Evolutionary conservation across 139 green algal genomes (phyloP).

Genomic region (Tetraselmis chui): DNA sequence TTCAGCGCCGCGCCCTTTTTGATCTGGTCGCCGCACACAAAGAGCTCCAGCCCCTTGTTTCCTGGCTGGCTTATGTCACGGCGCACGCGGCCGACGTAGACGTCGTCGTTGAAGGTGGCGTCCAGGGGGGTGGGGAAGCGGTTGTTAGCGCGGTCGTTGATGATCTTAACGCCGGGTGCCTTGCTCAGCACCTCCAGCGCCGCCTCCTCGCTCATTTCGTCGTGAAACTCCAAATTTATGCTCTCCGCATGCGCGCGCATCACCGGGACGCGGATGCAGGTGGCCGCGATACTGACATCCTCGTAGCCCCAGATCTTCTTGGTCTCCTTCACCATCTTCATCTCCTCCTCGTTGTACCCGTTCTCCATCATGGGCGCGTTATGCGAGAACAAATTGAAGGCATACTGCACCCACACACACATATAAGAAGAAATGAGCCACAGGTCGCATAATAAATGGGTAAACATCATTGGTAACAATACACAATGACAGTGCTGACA

Average conservation of each 20-base stretch:
- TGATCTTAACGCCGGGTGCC: conserved; percentile 80
- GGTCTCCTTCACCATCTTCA: conserved; percentile 98
- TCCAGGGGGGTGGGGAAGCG: conserved; percentile 91
- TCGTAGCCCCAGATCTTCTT: conserved; percentile 87
- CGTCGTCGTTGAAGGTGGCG: conserved; percentile 81
- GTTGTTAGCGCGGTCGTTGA: conserved; percentile 88
- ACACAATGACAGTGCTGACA: too few relatives aligned
- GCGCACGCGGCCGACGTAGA: conserved; percentile 86
- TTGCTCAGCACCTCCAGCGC: conserved; percentile 63
- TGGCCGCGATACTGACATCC: conserved; percentile 78
- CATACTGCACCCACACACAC: too few relatives aligned
- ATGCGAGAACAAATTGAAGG: conserved; percentile 99
- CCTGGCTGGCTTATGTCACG: conserved; percentile 85
- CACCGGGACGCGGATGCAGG: conserved; percentile 96
- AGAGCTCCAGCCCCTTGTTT: conserved; percentile 85
- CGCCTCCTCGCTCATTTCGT: conserved; percentile 52
- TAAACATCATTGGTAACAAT: too few relatives aligned
- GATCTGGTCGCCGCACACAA: conserved; percentile 98
- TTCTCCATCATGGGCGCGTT: conserved; percentile 85
- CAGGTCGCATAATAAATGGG: too few relatives aligned
- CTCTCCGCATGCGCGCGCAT: conserved; percentile 96
- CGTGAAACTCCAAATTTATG: conserved; percentile 94
- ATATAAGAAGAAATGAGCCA: too few relatives aligned
- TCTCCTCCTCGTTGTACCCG: conserved; percentile 99
- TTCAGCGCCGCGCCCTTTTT: conserved; percentile 96